These are phyloP conservation scores for Dioscorea zingiberensis DNA, from an alignment of 106 monocot species.

Conservation along the genomic window DNA sequence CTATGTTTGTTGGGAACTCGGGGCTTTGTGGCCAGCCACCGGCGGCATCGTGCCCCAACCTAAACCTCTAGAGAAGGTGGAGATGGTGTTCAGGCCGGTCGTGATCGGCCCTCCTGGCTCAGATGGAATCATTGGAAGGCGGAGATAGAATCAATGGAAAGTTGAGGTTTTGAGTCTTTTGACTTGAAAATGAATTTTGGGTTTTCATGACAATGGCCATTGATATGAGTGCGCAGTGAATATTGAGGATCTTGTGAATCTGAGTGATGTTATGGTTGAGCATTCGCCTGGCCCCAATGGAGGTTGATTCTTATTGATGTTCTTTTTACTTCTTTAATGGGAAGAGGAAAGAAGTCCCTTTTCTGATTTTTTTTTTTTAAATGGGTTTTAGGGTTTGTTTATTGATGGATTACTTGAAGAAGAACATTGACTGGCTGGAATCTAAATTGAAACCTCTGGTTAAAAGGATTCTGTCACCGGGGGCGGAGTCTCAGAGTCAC, in stretches of 20 bases:
- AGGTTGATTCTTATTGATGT: conserved; percentile 33
- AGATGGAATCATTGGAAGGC: too few relatives aligned
- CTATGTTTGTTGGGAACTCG: too few relatives aligned
- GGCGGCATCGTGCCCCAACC: too few relatives aligned
- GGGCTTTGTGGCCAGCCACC: too few relatives aligned
- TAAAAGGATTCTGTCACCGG: too few relatives aligned
- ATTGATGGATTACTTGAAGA: conserved; percentile 99
- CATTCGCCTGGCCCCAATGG: conserved; percentile 97
- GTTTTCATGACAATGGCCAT: conserved; percentile 19
- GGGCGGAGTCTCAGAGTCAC: too few relatives aligned
- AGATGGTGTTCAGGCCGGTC: conserved; percentile 80
- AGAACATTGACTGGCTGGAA: conserved; percentile 87
- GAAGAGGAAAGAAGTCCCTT: too few relatives aligned
- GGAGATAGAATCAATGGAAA: conserved; percentile 16
- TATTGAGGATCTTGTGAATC: conserved; percentile 87
- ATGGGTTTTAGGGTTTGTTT: conserved; percentile 67
- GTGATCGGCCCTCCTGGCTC: conserved; percentile 94
- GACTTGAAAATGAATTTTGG: too few relatives aligned
- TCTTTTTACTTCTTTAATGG: too few relatives aligned
- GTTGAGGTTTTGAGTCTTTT: not conserved
- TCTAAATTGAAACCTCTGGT: conserved; percentile 82
- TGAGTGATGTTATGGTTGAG: conserved; percentile 82
- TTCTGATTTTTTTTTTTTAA: not conserved
- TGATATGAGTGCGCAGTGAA: conserved; percentile 95
- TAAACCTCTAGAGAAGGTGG: not conserved